A percentile compares a stretch with the other conserved stretches of the same genome.
phyloP scores from a whole-genome alignment of 78 protist genomes.

The Speleostelium caveatum region DNA sequence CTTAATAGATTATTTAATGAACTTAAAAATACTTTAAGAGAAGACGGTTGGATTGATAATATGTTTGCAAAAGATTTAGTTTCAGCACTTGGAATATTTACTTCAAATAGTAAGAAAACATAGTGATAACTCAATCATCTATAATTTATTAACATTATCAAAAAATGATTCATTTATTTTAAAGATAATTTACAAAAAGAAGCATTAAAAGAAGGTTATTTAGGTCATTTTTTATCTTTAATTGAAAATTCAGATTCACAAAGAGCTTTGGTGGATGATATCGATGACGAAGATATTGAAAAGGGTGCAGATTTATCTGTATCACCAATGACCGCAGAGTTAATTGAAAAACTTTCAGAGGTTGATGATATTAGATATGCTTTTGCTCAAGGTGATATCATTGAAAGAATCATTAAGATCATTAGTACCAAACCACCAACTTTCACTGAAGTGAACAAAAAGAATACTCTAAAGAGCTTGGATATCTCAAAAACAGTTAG shows the following conservation, averaged over 20 bases:
- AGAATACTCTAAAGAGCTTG: constrained; percentile 17
- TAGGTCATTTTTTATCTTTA: constrained; percentile 23
- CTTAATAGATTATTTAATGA: not conserved
- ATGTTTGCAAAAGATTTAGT: constrained; percentile 35
- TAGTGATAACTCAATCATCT: not conserved
- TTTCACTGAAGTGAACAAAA: constrained; percentile 7
- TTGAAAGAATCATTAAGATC: constrained; percentile 47
- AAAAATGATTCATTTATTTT: not conserved
- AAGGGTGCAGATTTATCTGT: constrained; percentile 42
- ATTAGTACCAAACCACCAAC: constrained; percentile 35
- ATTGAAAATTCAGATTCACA: constrained; percentile 30
- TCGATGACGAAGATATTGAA: constrained; percentile 33
- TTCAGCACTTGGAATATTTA: not conserved
- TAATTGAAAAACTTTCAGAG: constrained; percentile 32
- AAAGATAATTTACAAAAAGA: constrained; percentile 28
- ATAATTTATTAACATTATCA: not conserved
- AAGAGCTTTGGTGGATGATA: constrained; percentile 34
- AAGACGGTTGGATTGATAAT: constrained; percentile 68
- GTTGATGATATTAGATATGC: constrained; percentile 27
- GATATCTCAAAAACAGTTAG: constrained; percentile 27
- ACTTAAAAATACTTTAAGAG: constrained; percentile 8
- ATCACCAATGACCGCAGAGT: constrained; percentile 44
- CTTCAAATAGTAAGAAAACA: constrained; percentile 13
- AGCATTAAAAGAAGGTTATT: constrained; percentile 39
- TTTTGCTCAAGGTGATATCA: not conserved